These are phyloP conservation scores for Potentilla sterilis DNA, from an alignment of 306 rosid genomes.

Conservation along the genomic window DNA sequence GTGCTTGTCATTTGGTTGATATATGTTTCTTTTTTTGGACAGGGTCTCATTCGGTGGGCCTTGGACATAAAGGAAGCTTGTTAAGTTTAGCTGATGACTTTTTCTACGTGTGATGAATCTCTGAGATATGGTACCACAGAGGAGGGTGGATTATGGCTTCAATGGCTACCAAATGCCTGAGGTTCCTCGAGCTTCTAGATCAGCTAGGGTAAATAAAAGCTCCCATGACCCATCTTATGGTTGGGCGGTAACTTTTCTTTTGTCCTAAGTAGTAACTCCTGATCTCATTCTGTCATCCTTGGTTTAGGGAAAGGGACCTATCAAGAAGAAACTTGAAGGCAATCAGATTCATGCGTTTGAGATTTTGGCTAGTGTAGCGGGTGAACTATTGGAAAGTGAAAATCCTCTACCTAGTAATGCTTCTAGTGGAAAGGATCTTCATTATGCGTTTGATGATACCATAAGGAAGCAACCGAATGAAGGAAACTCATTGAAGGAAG, in stretches of 20 bases:
- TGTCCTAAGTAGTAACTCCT: conserved; percentile 19
- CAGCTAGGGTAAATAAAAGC: conserved; percentile 52
- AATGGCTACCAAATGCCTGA: conserved; percentile 55
- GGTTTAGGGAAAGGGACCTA: conserved; percentile 58
- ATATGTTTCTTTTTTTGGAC: conserved; percentile 5
- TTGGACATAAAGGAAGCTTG: conserved; percentile 26
- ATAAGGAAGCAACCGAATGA: conserved; percentile 28
- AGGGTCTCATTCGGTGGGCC: conserved; percentile 35
- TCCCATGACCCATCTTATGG: conserved; percentile 12
- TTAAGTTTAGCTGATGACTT: conserved; percentile 43
- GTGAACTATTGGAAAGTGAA: conserved; percentile 47
- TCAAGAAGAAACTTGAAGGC: conserved; percentile 46
- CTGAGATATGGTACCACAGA: conserved; percentile 52
- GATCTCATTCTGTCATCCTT: conserved; percentile 23
- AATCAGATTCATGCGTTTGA: conserved; percentile 56
- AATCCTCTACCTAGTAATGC: conserved; percentile 26
- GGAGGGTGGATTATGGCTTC: conserved; percentile 55
- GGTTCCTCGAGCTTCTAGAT: conserved; percentile 68
- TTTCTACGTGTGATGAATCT: conserved; percentile 39
- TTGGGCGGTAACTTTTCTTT: not conserved
- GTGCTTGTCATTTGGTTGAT: not conserved
- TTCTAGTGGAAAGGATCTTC: conserved; percentile 25
- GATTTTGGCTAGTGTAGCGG: conserved; percentile 71
- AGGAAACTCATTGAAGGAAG: conserved; percentile 30
- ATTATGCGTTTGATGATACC: conserved; percentile 4